Conservation (phyloP, 2,329 filamentous ascomycete genomes). For the Fusarium fujikuroi region DNA sequence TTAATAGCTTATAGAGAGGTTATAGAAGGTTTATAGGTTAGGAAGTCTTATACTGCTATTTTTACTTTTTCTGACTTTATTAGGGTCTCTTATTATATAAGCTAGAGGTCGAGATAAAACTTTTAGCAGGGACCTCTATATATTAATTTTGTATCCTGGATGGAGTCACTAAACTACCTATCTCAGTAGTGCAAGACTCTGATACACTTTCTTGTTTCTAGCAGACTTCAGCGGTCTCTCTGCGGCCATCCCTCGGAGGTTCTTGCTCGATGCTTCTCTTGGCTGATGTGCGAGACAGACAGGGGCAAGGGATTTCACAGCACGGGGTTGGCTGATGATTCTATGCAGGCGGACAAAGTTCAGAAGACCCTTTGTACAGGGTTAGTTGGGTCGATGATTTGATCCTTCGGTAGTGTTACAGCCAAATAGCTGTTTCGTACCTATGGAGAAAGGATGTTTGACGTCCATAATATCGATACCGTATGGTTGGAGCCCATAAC, state of each 20-base stretch:
- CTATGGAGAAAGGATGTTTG: neutral
- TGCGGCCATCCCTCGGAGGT: constrained; percentile 34
- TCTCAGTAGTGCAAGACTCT: neutral
- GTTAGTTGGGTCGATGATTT: constrained; percentile 1
- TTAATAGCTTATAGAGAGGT: no score
- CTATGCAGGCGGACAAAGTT: constrained; percentile 6
- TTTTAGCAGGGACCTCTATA: no score
- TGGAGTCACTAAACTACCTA: neutral
- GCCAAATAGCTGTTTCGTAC: neutral
- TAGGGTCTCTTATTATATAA: no score
- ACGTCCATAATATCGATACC: neutral
- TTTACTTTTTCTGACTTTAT: no score
- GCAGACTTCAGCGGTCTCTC: constrained; percentile 11
- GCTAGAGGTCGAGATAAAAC: no score
- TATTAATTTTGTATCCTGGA: neutral
- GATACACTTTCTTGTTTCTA: constrained; percentile 1
- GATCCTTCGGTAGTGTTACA: constrained; percentile 1
- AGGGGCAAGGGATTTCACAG: constrained; percentile 23
- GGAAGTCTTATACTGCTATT: no score
- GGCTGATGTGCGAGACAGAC: constrained; percentile 13
- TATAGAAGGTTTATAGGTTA: no score
- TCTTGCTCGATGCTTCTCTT: constrained; percentile 19
- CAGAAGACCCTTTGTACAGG: constrained; percentile 30
- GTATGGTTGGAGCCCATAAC: neutral
- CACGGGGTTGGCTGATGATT: constrained; percentile 12